Evolutionary conservation across 192 early-diverging fungal species (phyloP).

Genomic region (Rhizophagus sp.): DNA sequence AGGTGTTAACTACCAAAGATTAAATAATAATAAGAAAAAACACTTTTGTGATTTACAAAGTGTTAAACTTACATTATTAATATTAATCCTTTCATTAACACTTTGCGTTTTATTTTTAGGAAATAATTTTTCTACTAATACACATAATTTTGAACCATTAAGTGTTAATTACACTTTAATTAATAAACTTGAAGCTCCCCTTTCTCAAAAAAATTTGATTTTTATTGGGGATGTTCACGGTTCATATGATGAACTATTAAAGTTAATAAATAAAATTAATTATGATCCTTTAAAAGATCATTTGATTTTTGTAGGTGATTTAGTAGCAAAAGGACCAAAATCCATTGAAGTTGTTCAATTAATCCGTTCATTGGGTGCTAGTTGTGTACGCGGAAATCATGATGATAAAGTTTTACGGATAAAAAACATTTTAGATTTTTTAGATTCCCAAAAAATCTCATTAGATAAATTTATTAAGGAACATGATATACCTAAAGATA

Average conservation of each 20-base stretch:
- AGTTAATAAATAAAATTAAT: conserved; percentile 49
- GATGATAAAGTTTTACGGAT: conserved; percentile 70
- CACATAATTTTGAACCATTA: neutral
- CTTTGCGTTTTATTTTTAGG: neutral
- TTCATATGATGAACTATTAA: conserved; percentile 51
- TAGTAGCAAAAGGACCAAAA: conserved; percentile 64
- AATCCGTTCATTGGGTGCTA: conserved; percentile 47
- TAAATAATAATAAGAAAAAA: neutral
- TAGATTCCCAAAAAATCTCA: conserved; percentile 23
- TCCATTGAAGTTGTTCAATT: conserved; percentile 57
- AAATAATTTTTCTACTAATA: neutral
- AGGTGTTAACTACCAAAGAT: neutral
- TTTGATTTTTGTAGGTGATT: conserved; percentile 67
- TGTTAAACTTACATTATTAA: neutral
- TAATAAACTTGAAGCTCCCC: neutral
- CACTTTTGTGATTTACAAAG: neutral
- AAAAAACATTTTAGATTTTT: conserved; percentile 49
- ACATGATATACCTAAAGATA: conserved; percentile 31
- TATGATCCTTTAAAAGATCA: conserved; percentile 46
- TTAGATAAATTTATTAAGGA: conserved; percentile 8
- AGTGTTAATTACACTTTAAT: neutral
- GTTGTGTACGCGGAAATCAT: conserved; percentile 73
- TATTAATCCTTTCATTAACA: neutral
- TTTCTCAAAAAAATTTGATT: conserved; percentile 34
- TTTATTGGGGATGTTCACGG: conserved; percentile 78